Percentiles rank a stretch among this genome's conserved stretches.
phyloP scores from a whole-genome alignment of 345 rosid genomes.

The Melaleuca alternifolia region DNA sequence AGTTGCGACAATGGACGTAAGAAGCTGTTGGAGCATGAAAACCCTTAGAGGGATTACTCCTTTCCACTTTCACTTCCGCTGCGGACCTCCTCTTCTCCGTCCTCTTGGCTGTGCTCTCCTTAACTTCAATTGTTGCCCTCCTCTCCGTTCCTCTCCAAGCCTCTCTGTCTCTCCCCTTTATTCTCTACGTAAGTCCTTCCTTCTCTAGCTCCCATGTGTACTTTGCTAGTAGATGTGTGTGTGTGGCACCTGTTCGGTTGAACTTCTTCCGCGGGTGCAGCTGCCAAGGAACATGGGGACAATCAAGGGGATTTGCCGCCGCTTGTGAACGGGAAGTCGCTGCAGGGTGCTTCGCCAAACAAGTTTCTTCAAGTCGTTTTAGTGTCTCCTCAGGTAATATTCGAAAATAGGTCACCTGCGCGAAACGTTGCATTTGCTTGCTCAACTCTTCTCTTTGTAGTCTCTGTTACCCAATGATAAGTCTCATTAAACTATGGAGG shows the following conservation, averaged over 20 bases:
- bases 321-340: not conserved
- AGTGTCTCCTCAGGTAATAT: conserved; percentile 82
- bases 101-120: conserved; percentile 8
- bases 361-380: conserved; percentile 80
- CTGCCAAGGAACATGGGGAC: conserved; percentile 28
- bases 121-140: conserved; percentile 9
- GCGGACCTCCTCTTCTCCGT: conserved; percentile 13
- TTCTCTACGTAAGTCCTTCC: conserved; percentile 19
- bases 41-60: conserved; percentile 28
- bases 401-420: not conserved
- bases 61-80: conserved; percentile 3
- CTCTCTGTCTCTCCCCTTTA: conserved; percentile 12
- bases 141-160: conserved; percentile 2
- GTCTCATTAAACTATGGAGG: not conserved
- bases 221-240: not conserved
- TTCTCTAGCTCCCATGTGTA: not conserved
- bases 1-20: not conserved
- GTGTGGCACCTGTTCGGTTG: not conserved
- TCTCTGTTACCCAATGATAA: not conserved
- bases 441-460: not conserved
- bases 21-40: conserved; percentile 10
- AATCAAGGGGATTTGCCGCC: not conserved
- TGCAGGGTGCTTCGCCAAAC: conserved; percentile 5
- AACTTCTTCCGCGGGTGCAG: conserved; percentile 12
- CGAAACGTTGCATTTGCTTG: not conserved